Percentiles rank a stretch among this genome's conserved stretches.
phyloP scores from a whole-genome alignment of 2,329 filamentous ascomycete species.

The Cladosporium oxysporum region DNA sequence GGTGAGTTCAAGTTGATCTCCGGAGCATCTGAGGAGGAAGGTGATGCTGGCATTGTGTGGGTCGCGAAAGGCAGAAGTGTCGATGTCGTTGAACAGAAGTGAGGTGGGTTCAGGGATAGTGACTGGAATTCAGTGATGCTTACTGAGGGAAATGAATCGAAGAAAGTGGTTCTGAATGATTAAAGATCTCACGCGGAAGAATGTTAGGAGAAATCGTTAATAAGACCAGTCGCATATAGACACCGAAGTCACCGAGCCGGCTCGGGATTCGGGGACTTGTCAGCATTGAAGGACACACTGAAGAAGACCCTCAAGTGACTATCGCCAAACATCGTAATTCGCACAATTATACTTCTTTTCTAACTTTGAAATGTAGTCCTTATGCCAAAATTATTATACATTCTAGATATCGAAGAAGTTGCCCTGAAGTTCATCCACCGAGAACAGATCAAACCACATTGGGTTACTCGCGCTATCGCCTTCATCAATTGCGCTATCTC shows the following conservation, averaged over 20 bases:
- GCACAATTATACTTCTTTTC: not conserved
- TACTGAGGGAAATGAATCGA: not conserved
- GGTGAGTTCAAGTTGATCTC: not conserved
- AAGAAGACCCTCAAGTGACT: not conserved
- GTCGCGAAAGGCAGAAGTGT: not conserved
- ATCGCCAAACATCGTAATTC: not conserved
- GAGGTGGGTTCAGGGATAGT: not conserved
- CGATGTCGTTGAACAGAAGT: not conserved
- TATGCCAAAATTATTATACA: not conserved
- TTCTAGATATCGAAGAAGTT: not conserved
- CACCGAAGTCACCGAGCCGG: not conserved
- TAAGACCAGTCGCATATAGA: not conserved
- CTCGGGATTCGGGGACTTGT: not conserved
- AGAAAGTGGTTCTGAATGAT: not conserved
- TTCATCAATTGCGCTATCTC: conserved; percentile 7
- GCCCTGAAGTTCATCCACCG: not conserved
- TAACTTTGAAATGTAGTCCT: not conserved
- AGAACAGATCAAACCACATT: conserved; percentile 16
- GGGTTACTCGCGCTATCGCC: not conserved
- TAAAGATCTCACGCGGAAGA: not conserved
- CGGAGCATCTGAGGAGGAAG: not conserved
- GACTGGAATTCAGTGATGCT: not conserved
- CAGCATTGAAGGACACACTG: not conserved
- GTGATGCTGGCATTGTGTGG: not conserved
- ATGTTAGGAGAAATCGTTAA: not conserved